Base-by-base conservation (phyloP, 257 asterid genomes). In the Scutellaria minor region DNA sequence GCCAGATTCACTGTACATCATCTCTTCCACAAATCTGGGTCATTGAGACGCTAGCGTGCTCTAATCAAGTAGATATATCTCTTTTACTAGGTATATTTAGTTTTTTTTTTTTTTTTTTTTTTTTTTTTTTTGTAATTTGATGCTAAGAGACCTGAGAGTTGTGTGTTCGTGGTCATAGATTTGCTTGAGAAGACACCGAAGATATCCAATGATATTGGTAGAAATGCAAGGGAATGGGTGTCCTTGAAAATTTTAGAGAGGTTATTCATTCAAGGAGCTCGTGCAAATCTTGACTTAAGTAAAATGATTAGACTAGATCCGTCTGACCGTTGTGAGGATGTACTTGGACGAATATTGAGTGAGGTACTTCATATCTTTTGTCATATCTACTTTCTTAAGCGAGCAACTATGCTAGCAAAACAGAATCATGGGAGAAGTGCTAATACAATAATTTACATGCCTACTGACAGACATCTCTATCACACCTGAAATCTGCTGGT, bases 1-100 rank as follows among this genome's bases (percentile, higher is more conserved):
- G 67, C 64, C 70, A 59, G 54, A 53, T 44, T 39, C 39, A 83
- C 64, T 12, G 22, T 27, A 50, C 82, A 42, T 67, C 84, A 59
- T 57, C 64, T 66, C 82, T 87, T 45, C 89, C 90, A 12, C 79
- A 80, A 83, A 75, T 77, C 50, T 84, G 88, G 92, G 93, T 76
- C 46, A 67, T 90, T n/a, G 90, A 86, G 78, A 75, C 85, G n/a
- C 73, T 90, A 56, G 78, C 84, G 46, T 60, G 76, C 70, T 87
- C 77, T 54, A 79, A 68, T 14, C 69, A 83, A 81, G 74, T 83
- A 4, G 88, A 86, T 62, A 18, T 70, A 57, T 44, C 85, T 48
- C 69, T 80, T 56, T 70, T 85, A 82, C 77, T 87, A 70, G 88
- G 96, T 85, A 77, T 37, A 64, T 40, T 27, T 54, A 20, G n/a